phyloP scores from a whole-genome alignment of 75 land plant genomes.

The Isoetes taiwanensis region DNA sequence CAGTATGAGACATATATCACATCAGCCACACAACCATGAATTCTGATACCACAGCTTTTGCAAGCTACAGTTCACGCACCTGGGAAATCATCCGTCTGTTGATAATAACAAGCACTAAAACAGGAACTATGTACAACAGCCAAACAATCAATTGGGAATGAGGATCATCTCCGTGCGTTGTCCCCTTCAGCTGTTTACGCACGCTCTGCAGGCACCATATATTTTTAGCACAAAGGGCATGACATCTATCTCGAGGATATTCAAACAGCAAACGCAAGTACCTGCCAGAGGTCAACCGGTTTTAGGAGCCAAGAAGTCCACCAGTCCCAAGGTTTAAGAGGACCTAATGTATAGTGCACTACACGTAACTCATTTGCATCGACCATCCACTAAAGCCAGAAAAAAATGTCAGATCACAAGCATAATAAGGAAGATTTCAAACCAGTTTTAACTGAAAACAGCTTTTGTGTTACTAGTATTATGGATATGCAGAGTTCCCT shows the following conservation, averaged over 20 bases:
- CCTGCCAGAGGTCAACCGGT: conserved; percentile 98
- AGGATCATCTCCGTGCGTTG: conserved; percentile 65
- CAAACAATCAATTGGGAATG: conserved; percentile 40
- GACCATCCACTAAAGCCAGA: conserved; percentile 85
- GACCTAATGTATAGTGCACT: conserved; percentile 93
- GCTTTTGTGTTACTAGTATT: no score
- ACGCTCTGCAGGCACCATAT: no score
- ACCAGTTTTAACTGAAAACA: not conserved
- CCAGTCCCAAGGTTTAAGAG: conserved; percentile 99
- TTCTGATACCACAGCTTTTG: not conserved
- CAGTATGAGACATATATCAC: not conserved
- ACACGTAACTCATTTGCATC: conserved; percentile 77
- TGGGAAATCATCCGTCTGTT: conserved; percentile 41
- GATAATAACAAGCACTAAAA: conserved; percentile 35
- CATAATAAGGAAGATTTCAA: no score
- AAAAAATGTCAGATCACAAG: not conserved
- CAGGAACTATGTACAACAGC: conserved; percentile 51
- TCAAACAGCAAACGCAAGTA: no score
- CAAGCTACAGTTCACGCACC: conserved; percentile 26
- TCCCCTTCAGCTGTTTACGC: conserved; percentile 50
- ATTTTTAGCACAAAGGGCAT: no score
- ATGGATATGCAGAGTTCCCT: not conserved
- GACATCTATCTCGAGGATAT: no score
- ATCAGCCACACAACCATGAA: not conserved
- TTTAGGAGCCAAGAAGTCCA: conserved; percentile 94